Base-by-base conservation (phyloP, 2,329 filamentous ascomycete species). In the Phaeosphaeria sp. region DNA sequence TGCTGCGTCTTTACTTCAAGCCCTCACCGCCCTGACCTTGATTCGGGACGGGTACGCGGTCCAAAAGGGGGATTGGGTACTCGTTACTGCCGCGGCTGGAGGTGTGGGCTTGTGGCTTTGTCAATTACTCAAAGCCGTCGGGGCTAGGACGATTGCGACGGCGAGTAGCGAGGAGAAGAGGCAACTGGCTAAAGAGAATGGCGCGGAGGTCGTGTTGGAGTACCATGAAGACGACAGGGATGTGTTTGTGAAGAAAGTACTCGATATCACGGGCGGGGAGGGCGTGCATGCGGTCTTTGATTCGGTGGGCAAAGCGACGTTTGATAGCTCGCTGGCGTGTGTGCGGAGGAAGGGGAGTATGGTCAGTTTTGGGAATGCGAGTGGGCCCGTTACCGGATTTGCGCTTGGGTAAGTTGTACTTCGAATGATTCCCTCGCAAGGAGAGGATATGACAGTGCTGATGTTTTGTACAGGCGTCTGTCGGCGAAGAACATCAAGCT, bases 31-130 rank as follows among this genome's bases (percentile, higher is more conserved):
- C 0, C 82, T 95, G 66, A 91, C 91, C 0, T 83, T 97, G 27
- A 86, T 92, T 57, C 86, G 89, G 55, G 92, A 96, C 74, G 86
- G 90, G 3, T 83, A 90, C 63, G 71, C 82, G 0, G 91, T 94
- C 6, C 82, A 92, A 74, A 83, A 86, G 64, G 91, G 89, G 1
- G 91, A 96, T 66, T 95, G 90, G 88, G 84, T 92, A 0, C 85
- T 97, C 2, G 87, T 97, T 17, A 92, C 95, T 67, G 93, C 93
- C 0, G 93, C 93, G 0, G 92, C 92, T 0, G 93, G 93, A 17
- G 93, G 93, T 17, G 91, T 92, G 2, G 76, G 76, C 0, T 80
- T 89, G 44, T 85, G 91, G 78, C 83, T 97, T 25, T 87, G 87
- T 40, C 92, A 96, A 82, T 79, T 96, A 65, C 80, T 96, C 42